These are phyloP conservation scores for Botrytis pseudocinerea DNA, from an alignment of 2,329 filamentous ascomycete species.

Conservation along the genomic window DNA sequence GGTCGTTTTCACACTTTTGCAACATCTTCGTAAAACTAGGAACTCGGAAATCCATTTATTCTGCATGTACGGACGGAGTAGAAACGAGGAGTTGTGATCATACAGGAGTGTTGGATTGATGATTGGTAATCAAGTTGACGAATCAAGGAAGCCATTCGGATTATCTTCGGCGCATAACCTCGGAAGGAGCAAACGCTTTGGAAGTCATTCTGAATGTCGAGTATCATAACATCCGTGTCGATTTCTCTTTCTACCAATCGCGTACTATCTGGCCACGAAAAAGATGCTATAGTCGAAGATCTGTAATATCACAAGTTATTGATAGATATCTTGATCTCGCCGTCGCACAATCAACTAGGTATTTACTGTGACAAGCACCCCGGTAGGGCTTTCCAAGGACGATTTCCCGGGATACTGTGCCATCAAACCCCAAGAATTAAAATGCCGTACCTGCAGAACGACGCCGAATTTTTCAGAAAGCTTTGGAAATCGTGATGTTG, in stretches of 20 bases:
- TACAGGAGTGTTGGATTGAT: neutral
- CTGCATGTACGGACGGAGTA: neutral
- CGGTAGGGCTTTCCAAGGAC: neutral
- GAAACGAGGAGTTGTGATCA: neutral
- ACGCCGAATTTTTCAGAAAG: neutral
- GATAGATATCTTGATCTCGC: neutral
- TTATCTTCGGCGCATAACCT: neutral
- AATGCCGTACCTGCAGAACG: conserved; percentile 15
- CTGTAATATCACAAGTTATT: neutral
- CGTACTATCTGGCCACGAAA: neutral
- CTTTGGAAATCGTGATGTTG: neutral
- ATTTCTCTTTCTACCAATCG: neutral
- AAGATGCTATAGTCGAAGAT: neutral
- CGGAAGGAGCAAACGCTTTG: neutral
- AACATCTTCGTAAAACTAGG: neutral
- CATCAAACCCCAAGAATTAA: neutral
- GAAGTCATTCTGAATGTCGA: neutral
- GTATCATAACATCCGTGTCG: neutral
- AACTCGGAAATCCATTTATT: neutral
- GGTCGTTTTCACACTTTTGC: neutral
- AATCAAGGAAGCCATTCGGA: neutral
- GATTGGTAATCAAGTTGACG: neutral
- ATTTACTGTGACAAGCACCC: neutral
- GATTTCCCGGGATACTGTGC: neutral
- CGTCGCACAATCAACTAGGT: neutral